A percentile compares a stretch with the other conserved stretches of the same genome.
phyloP scores from a whole-genome alignment of 2,329 filamentous ascomycete species.

The Nectriaceae sp. region DNA sequence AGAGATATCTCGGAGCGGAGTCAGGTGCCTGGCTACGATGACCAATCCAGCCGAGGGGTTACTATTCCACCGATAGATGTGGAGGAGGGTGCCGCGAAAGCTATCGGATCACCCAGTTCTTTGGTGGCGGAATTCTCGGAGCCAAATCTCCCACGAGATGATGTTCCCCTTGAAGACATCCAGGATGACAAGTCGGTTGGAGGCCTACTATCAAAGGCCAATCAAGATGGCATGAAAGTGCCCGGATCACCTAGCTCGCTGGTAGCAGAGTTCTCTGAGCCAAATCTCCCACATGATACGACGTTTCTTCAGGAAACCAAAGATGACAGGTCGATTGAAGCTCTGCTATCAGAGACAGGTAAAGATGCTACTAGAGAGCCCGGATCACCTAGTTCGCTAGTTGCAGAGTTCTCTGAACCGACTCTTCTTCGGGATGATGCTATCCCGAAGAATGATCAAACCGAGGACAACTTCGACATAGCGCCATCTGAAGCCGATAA shows the following conservation, averaged over 20 bases:
- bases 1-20: neutral
- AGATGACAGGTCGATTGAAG: neutral
- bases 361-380: conserved; percentile 2
- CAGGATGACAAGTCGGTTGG: conserved; percentile 16
- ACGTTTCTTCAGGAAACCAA: neutral
- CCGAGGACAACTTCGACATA: conserved; percentile 1
- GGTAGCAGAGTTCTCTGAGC: neutral
- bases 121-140: neutral
- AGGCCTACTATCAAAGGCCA: neutral
- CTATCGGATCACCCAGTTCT: neutral
- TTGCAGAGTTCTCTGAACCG: conserved; percentile 31
- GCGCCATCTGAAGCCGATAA: neutral
- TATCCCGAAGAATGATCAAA: conserved; percentile 27
- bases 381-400: conserved; percentile 9
- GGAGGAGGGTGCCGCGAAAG: neutral
- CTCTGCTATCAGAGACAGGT: neutral
- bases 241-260: neutral
- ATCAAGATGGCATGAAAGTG: too few relatives aligned
- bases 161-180: conserved; percentile 24
- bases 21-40: neutral
- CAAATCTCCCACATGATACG: neutral
- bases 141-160: conserved; percentile 33
- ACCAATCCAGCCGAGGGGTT: neutral
- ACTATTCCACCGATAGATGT: neutral
- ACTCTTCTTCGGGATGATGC: conserved; percentile 33